Base-by-base conservation (phyloP, 179 eudicot genomes). In the Camellia oleifera region DNA sequence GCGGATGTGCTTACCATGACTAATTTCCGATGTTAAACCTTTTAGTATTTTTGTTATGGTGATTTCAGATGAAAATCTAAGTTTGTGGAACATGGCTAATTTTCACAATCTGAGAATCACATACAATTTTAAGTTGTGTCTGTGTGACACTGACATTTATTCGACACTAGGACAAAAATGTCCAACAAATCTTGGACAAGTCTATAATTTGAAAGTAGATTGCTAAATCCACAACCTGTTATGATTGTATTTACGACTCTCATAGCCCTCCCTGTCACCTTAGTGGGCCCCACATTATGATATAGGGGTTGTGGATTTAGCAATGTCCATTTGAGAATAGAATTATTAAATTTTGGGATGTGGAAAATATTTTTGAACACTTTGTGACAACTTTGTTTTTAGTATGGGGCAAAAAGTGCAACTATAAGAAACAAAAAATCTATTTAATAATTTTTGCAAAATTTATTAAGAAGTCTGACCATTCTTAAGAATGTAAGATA, bases 21-120 rank as follows among this genome's bases (percentile, higher is more conserved):
- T 67, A 67, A 67, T 42, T 32, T 10, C 2, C 14, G 46, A 32
- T 11, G 32, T 67, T 67, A 32, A 26, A 3, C 48, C 40, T 40
- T 11, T 48, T 66, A 12, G 17, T 66, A 46, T 17, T 69, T 44
- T 69, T 32, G 8, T 32, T 71, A 23, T 52, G 4, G 17, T 48
- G 52, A 20, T 72, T 48, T n/a, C 15, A 3, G 53, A 52, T 20
- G n/a, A 23, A n/a, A 72, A 52, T 52, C 46, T 48, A 23, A 54
- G 62, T 10, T 72, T 53, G 61, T 72, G 62, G 62, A 48, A 53
- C 18, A 23, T 53, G n/a, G 62, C 76, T 72, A 26, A 40, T 72
- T 72, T 53, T 52, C 57, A 50, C 40, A 26, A 9, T 6, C 46
- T 9, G 40, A 40, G 52, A 48, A 48, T 3, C n/a, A 13, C 46